phyloP scores from a whole-genome alignment of 2,329 filamentous ascomycete species.

The Helotiales sp. region DNA sequence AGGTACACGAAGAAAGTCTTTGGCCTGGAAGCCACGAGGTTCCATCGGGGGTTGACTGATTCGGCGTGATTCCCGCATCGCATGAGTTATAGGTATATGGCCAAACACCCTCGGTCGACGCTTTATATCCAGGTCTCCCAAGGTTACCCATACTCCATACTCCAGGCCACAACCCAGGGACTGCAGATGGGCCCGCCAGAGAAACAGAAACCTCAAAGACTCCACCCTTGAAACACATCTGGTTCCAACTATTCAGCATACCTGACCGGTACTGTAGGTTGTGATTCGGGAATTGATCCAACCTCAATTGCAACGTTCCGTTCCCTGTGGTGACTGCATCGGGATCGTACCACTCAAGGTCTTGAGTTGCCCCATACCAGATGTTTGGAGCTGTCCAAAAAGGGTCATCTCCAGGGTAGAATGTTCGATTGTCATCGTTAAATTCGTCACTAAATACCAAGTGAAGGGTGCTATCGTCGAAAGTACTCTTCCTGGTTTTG shows the following conservation, averaged over 20 bases:
- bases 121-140: conserved; percentile 50
- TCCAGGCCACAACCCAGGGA: conserved; percentile 52
- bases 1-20: conserved; percentile 66
- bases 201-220: conserved; percentile 53
- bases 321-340: conserved; percentile 51
- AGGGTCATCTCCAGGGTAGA: conserved; percentile 57
- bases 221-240: conserved; percentile 55
- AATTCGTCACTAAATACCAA: conserved; percentile 59
- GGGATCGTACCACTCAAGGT: conserved; percentile 41
- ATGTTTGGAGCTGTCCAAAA: conserved; percentile 53
- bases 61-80: conserved; percentile 67
- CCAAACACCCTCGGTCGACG: conserved; percentile 54
- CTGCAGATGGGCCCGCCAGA: conserved; percentile 49
- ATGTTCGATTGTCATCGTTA: conserved; percentile 51
- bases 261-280: conserved; percentile 47
- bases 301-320: conserved; percentile 45
- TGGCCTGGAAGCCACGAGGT: conserved; percentile 67
- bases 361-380: conserved; percentile 54
- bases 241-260: conserved; percentile 54
- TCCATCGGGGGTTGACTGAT: conserved; percentile 66
- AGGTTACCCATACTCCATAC: conserved; percentile 56
- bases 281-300: conserved; percentile 48
- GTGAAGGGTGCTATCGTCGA: conserved; percentile 45
- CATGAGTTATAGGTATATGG: conserved; percentile 54
- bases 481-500: conserved; percentile 43